Conservation (phyloP, 148 eudicot species). For the Rhododendron kiyosumense region DNA sequence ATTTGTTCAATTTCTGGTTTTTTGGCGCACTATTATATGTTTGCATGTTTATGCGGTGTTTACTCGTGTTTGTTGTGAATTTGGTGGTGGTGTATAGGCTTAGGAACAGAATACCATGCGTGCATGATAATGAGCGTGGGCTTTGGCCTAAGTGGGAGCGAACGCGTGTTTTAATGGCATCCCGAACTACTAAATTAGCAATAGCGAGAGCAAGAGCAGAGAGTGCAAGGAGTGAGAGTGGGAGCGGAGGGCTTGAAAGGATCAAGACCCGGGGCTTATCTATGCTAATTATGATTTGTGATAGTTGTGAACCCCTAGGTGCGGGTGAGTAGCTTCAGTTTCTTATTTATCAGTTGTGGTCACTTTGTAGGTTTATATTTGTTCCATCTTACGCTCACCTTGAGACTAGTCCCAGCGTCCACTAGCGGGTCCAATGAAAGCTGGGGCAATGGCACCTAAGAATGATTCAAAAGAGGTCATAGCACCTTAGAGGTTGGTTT, state of each 20-base stretch:
- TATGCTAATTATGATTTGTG: neutral
- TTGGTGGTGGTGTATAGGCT: neutral
- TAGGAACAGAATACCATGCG: neutral
- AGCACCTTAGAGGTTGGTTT: neutral
- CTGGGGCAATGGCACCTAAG: neutral
- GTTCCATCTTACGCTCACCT: neutral
- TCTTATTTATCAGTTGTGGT: neutral
- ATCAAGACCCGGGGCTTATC: neutral
- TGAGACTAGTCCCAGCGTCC: too few relatives aligned
- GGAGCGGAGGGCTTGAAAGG: neutral
- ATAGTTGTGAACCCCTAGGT: neutral
- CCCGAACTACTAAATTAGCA: neutral
- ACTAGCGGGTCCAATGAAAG: neutral
- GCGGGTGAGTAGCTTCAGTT: neutral
- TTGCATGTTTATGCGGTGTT: neutral
- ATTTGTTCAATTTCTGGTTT: neutral
- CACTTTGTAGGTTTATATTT: neutral
- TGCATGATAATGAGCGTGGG: neutral
- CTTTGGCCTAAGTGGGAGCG: neutral
- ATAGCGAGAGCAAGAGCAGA: neutral
- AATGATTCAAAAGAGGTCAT: neutral
- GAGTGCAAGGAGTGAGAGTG: neutral
- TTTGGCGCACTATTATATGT: neutral
- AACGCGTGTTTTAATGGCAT: neutral
- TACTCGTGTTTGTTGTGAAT: neutral